These are phyloP conservation scores for Cystobasidium slooffiae DNA, from an alignment of 1,284 basidiomycete species.

Conservation along the genomic window DNA sequence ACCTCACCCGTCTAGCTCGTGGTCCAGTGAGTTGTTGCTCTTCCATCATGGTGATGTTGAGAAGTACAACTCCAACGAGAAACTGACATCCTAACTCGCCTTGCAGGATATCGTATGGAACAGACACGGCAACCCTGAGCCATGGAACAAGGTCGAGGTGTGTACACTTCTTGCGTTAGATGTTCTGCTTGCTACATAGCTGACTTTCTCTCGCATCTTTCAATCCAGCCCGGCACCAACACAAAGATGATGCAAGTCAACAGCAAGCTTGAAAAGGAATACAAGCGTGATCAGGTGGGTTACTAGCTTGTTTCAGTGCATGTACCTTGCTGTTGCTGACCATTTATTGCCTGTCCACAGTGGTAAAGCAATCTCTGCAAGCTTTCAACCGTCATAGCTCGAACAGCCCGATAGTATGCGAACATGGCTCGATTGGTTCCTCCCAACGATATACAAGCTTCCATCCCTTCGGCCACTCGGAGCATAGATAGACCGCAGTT, in stretches of 20 bases:
- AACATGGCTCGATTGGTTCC: too few relatives aligned
- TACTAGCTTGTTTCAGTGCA: not conserved
- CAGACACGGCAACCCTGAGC: slow-evolving; percentile 29
- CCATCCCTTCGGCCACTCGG: too few relatives aligned
- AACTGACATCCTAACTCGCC: not conserved
- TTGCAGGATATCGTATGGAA: slow-evolving; percentile 16
- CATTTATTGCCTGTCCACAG: not conserved
- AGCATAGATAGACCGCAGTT: too few relatives aligned
- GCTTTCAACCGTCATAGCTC: not conserved
- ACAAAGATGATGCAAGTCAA: slow-evolving; percentile 30
- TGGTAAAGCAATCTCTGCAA: not conserved
- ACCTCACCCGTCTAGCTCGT: slow-evolving; percentile 69
- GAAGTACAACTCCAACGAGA: too few relatives aligned
- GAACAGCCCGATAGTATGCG: too few relatives aligned
- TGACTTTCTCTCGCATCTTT: not conserved
- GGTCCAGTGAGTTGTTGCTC: slow-evolving; percentile 61
- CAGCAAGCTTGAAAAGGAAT: slow-evolving; percentile 17
- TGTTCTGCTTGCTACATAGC: not conserved
- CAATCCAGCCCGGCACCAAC: slow-evolving; percentile 4
- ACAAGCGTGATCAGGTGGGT: slow-evolving; percentile 23
- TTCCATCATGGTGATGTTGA: not conserved
- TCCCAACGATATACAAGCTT: too few relatives aligned
- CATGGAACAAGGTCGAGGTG: slow-evolving; percentile 25
- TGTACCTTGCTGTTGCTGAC: not conserved
- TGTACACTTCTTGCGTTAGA: not conserved